These are phyloP conservation scores for Neurospora sp. DNA, from an alignment of 495 filamentous ascomycete genomes.

Conservation along the genomic window DNA sequence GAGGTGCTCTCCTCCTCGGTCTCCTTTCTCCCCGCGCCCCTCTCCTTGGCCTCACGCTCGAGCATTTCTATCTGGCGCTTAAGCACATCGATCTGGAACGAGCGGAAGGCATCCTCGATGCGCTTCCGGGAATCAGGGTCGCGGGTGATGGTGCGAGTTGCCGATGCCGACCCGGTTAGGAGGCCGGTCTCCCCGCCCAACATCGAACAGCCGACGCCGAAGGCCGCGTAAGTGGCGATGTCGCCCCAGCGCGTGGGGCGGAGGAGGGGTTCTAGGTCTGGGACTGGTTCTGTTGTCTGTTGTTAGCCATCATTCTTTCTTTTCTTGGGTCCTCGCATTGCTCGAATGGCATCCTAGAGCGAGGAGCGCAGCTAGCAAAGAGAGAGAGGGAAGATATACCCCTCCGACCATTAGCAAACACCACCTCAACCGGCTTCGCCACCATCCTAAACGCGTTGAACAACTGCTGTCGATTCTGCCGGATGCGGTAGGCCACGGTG, in stretches of 20 bases:
- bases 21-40: background rate
- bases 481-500: conserved; percentile 45
- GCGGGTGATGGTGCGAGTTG: conserved; percentile 36
- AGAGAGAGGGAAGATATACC: conserved; percentile 26
- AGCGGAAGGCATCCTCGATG: conserved; percentile 54
- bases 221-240: conserved; percentile 52
- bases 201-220: conserved; percentile 49
- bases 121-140: conserved; percentile 45
- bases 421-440: conserved; percentile 49
- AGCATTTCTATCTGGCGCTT: conserved; percentile 45
- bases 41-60: conserved; percentile 21
- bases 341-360: too few relatives aligned
- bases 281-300: conserved; percentile 51
- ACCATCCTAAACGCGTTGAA: conserved; percentile 49
- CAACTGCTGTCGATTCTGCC: conserved; percentile 41
- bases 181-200: conserved; percentile 55
- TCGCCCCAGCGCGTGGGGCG: conserved; percentile 50
- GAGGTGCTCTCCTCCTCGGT: conserved; percentile 1
- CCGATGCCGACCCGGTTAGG: conserved; percentile 43
- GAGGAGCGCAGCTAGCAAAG: background rate
- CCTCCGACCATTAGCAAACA: conserved; percentile 48
- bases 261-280: conserved; percentile 47
- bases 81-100: conserved; percentile 51
- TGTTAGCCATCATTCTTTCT: too few relatives aligned
- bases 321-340: too few relatives aligned